These are phyloP conservation scores for Rhynchosporium agropyri DNA, from an alignment of 2,329 filamentous ascomycete genomes.

Conservation along the genomic window DNA sequence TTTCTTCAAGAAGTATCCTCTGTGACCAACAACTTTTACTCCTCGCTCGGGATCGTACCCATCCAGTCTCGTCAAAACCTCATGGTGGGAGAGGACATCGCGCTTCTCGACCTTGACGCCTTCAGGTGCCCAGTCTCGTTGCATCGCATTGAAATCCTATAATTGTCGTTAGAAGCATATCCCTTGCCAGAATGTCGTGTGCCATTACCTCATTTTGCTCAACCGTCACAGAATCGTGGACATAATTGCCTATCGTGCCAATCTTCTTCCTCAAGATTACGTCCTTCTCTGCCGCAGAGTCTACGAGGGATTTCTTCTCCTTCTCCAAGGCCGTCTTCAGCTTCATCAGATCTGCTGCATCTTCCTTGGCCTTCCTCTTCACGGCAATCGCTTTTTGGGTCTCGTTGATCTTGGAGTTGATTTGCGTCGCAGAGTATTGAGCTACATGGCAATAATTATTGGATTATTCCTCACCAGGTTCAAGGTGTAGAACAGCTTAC, in stretches of 20 bases:
- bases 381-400: slow-evolving; percentile 86
- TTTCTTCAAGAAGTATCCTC: slow-evolving; percentile 88
- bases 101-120: slow-evolving; percentile 74
- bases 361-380: slow-evolving; percentile 94
- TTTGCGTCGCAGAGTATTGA: slow-evolving; percentile 76
- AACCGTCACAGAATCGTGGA: slow-evolving; percentile 84
- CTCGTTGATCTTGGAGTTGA: slow-evolving; percentile 83
- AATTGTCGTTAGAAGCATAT: slow-evolving; percentile 14
- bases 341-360: slow-evolving; percentile 76
- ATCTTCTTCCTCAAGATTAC: slow-evolving; percentile 73
- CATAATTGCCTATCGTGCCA: slow-evolving; percentile 85
- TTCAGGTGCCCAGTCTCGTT: slow-evolving; percentile 80
- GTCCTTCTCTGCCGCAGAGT: slow-evolving; percentile 76
- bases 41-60: slow-evolving; percentile 93
- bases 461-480: background rate
- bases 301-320: slow-evolving; percentile 79
- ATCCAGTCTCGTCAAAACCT: slow-evolving; percentile 84
- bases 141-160: slow-evolving; percentile 76
- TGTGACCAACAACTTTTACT: slow-evolving; percentile 90
- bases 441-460: slow-evolving; percentile 47
- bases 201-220: slow-evolving; percentile 72
- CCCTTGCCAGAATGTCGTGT: background rate
- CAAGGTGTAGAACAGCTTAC: slow-evolving; percentile 47
- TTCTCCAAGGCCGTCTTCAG: slow-evolving; percentile 78
- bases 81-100: slow-evolving; percentile 85